Base-by-base conservation (phyloP, 2,329 filamentous ascomycete genomes). In the Metarhizium robertsii region DNA sequence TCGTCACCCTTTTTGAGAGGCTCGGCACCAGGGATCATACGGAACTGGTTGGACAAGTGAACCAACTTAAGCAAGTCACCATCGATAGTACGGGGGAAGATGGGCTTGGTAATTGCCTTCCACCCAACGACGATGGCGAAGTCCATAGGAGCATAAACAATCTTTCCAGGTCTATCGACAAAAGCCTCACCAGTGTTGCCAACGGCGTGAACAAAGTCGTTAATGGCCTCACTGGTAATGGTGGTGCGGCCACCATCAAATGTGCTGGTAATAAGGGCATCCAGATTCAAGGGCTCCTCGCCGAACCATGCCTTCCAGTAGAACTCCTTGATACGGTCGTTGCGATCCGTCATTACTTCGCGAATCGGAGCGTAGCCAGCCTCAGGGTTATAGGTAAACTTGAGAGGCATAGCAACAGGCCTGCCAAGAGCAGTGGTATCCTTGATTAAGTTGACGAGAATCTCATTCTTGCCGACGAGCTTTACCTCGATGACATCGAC, bases 61-160 rank as follows among this genome's bases (percentile, higher is more conserved):
- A 99, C 92, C 54, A 99, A 84, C 76, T 95, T 96, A 59, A 99
- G 80, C 54, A 99, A 78, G 68, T 99, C 94, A 61, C 95, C 94
- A 64, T 99, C 94, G 65, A 99, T 97, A 59, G 85, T 90, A 63
- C 91, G 86, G 61, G 94, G 94, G 81, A 99, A 99, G 72, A 99
- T 99, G 14, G 94, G 94, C 80, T 97, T 97, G 11, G 92, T 99
- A 67, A 99, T 99, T 47, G 94, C 94, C 76, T 99, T 97, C 92
- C 92, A 96, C 59, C 92, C 92, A 52, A 95, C 88, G n/a, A 96
- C 92, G 62, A 96, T 96, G 61, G 92, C 92, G 66, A 96, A 99
- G 73, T 99, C 94, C 94, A 99, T 99, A 36, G 95, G 94, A 7
- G 94, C 94, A 64, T 87, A 92, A 61, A 96, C 89, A 59, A 89